These are phyloP conservation scores for Phytophthora pseudosyringae DNA, from an alignment of 352 stramenopile genomes.

Conservation along the genomic window DNA sequence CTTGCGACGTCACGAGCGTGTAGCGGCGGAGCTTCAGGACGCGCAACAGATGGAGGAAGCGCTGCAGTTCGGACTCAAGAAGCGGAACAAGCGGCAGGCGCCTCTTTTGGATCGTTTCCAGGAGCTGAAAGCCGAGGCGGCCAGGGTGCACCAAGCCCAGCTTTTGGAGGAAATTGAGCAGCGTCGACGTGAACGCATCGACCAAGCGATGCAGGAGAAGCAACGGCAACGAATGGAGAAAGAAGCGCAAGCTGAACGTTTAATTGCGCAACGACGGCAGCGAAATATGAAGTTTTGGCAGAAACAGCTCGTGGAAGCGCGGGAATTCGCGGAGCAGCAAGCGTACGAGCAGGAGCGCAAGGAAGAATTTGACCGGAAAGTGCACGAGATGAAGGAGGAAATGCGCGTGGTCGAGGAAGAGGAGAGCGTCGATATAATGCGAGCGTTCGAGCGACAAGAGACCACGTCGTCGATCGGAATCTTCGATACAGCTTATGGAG, in stretches of 20 bases:
- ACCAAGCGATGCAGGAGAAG: conserved; percentile 50
- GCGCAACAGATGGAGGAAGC: conserved; percentile 41
- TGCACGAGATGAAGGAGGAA: conserved; percentile 46
- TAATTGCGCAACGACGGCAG: conserved; percentile 42
- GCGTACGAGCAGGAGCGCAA: conserved; percentile 31
- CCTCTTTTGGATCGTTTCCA: conserved; percentile 55
- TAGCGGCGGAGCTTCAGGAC: conserved; percentile 50
- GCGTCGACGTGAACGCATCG: conserved; percentile 37
- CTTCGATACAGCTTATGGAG: conserved; percentile 54
- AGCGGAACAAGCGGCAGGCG: conserved; percentile 62
- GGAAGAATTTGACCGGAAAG: conserved; percentile 33
- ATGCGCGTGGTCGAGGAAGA: conserved; percentile 39
- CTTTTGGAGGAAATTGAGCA: conserved; percentile 57
- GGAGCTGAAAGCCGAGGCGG: conserved; percentile 52
- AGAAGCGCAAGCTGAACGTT: conserved; percentile 11
- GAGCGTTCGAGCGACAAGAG: conserved; percentile 26
- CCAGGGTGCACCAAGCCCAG: conserved; percentile 40
- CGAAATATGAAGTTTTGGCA: conserved; percentile 77
- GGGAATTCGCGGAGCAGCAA: conserved; percentile 56
- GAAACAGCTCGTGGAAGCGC: conserved; percentile 61
- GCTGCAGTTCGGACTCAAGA: conserved; percentile 61
- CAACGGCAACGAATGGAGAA: conserved; percentile 34
- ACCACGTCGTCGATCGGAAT: conserved; percentile 60
- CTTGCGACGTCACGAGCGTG: conserved; percentile 43
- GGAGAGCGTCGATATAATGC: conserved; percentile 34